Conservation (phyloP, 108 stramenopile species). For the Nannochloropsis gaditana region DNA sequence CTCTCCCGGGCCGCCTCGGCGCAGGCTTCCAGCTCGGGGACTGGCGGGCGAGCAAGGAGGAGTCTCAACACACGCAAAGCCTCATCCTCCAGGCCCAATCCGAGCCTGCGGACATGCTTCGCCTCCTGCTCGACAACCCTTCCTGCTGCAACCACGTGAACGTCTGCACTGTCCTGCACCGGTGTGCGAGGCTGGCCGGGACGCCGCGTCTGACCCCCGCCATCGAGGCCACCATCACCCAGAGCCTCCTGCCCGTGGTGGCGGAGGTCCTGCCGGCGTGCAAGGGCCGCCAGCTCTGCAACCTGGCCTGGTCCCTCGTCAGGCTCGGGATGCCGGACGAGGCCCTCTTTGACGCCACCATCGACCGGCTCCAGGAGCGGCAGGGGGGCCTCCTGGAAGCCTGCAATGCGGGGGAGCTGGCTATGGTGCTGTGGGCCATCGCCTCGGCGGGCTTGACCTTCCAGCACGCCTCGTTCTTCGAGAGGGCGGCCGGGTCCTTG, state of each 20-base stretch:
- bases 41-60: background rate
- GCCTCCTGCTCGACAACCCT: conserved; percentile 3
- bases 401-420: conserved; percentile 4
- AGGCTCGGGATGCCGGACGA: background rate
- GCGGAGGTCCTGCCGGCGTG: background rate
- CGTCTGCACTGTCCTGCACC: conserved; percentile 13
- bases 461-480: background rate
- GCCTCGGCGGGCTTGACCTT: background rate
- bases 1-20: background rate
- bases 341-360: background rate
- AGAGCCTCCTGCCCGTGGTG: background rate
- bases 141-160: background rate
- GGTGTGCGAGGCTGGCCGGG: background rate
- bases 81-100: background rate
- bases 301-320: background rate
- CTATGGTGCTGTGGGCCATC: background rate
- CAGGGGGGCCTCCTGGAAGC: background rate
- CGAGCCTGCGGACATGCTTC: background rate
- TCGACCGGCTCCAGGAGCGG: background rate
- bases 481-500: background rate
- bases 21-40: background rate
- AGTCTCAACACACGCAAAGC: conserved; percentile 20
- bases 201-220: background rate
- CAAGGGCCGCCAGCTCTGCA: conserved; percentile 12
- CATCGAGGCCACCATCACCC: background rate